Evolutionary conservation across 352 stramenopile species (phyloP), one percentile per base, ranked within the genome.

Genomic region (Phytopythium ostracodes): DNA sequence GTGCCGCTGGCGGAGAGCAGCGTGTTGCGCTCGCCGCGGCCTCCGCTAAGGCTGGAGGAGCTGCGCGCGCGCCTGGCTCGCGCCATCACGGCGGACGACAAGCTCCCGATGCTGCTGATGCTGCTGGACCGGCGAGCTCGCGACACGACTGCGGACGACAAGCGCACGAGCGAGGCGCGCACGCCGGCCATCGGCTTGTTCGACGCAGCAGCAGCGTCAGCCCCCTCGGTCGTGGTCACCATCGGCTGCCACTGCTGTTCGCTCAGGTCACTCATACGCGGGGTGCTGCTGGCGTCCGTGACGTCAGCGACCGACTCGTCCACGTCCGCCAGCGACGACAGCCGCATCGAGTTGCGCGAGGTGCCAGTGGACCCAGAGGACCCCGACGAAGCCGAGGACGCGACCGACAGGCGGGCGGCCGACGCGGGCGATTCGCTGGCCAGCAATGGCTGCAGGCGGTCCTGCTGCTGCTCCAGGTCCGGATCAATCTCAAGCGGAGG

Each of bases 191-290:
- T 18, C 8, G 53, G 53, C 53, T 44, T 59, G 35, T 7, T 27
- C n/a, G 29, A 12, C 14, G 18, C 33, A 4, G 9, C 49, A 35
- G 20, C 25, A 24, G 17, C 25, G 0, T 35, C 53, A 6, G 22
- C 24, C 10, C 10, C 53, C 35, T 67, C 70, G 53, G 64, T 73
- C 14, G 56, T 47, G 18, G 54, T 70, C 46, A 20, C 42, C 67
- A 75, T 77, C 17, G 64, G 62, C 14, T 64, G 72, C 66, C 69
- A 77, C 44, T 75, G 55, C 8, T 75, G 61, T n/a, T 52, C 44
- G 49, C 61, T 65, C 10, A 77, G 59, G 8, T 53, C 55, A 47
- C 72, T 71, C 53, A 59, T 35, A 3, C 53, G 53, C 22, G 53
- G 53, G 6, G 53, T 59, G 35, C 33, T 47, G 14, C 5, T 33